These are phyloP conservation scores for Abelmoschus esculentus DNA, from an alignment of 345 rosid species.

Conservation along the genomic window DNA sequence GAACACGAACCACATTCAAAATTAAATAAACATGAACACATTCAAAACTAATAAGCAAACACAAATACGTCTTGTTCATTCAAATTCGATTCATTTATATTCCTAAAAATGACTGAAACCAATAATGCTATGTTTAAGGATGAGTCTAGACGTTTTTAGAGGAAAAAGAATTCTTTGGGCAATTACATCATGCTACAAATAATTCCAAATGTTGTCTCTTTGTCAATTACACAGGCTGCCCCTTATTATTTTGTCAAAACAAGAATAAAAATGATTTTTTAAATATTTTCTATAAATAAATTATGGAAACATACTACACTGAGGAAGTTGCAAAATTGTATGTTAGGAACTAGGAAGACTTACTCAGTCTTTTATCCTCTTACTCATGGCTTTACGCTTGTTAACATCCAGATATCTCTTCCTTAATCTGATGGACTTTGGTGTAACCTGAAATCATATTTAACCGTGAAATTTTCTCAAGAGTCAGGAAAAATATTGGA, in stretches of 20 bases:
- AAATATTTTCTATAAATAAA: background rate
- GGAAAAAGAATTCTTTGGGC: too few relatives aligned
- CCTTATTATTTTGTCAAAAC: background rate
- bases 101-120: too few relatives aligned
- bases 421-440: slow-evolving; percentile 76
- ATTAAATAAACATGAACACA: too few relatives aligned
- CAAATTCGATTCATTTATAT: too few relatives aligned
- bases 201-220: background rate
- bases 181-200: too few relatives aligned
- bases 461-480: too few relatives aligned
- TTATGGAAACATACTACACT: background rate
- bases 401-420: slow-evolving; percentile 82
- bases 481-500: too few relatives aligned
- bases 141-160: too few relatives aligned
- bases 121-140: too few relatives aligned
- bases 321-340: background rate
- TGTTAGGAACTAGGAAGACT: background rate
- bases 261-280: background rate
- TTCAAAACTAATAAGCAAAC: too few relatives aligned
- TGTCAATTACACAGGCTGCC: background rate
- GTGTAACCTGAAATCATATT: slow-evolving; percentile 47
- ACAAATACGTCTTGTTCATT: too few relatives aligned
- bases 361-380: slow-evolving; percentile 57
- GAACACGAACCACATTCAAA: too few relatives aligned
- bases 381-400: slow-evolving; percentile 84